These are phyloP conservation scores for Cyberlindnera petersonii DNA, from an alignment of 805 yeast species.

Conservation along the genomic window DNA sequence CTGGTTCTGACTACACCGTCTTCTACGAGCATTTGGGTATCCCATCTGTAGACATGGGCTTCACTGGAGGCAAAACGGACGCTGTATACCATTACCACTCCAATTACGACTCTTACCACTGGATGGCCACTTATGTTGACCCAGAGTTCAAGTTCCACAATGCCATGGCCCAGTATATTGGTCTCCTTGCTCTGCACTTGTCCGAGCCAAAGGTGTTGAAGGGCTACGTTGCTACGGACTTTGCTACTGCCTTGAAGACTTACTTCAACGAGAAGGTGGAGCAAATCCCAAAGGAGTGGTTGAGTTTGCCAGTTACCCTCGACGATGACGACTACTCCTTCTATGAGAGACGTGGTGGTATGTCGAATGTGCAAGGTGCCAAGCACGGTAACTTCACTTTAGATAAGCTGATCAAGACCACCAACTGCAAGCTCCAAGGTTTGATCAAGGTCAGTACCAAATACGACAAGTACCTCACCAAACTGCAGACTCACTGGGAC, in stretches of 20 bases:
- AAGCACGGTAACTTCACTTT: conserved; percentile 20
- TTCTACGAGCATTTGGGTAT: conserved; percentile 58
- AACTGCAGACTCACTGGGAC: conserved; percentile 29
- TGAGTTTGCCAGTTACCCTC: conserved; percentile 17
- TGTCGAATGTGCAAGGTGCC: conserved; percentile 4
- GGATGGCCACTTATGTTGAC: conserved; percentile 66
- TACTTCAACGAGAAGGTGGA: conserved; percentile 37
- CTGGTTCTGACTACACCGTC: conserved; percentile 68
- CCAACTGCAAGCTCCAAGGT: conserved; percentile 26
- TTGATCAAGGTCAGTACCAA: conserved; percentile 23
- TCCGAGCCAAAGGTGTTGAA: conserved; percentile 46
- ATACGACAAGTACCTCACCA: conserved; percentile 26
- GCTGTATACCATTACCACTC: conserved; percentile 76
- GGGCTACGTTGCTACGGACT: conserved; percentile 32
- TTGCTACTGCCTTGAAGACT: conserved; percentile 35
- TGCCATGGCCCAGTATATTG: conserved; percentile 49
- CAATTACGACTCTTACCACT: conserved; percentile 64
- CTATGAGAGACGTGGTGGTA: conserved; percentile 10
- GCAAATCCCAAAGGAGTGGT: conserved; percentile 38
- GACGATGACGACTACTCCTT: conserved; percentile 11
- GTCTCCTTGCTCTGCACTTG: conserved; percentile 45
- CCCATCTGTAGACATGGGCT: conserved; percentile 59
- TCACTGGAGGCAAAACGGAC: conserved; percentile 40
- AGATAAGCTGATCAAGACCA: conserved; percentile 28
- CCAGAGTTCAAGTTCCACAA: conserved; percentile 60